Percentiles rank a stretch among this genome's conserved stretches.
phyloP scores from a whole-genome alignment of 2,329 filamentous ascomycete genomes.

The Cytospora piceae region DNA sequence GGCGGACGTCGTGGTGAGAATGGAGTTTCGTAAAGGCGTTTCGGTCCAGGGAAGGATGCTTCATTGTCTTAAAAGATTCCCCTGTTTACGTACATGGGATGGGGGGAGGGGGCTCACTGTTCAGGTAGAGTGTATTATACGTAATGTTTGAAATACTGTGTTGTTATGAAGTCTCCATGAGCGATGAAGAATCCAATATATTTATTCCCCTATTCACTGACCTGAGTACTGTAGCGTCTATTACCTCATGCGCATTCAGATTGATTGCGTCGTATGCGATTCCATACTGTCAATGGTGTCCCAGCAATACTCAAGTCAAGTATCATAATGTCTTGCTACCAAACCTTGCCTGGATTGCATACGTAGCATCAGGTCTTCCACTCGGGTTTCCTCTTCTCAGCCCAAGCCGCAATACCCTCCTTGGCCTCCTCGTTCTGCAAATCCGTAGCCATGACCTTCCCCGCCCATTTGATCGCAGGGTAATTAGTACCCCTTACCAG shows the following conservation, averaged over 20 bases:
- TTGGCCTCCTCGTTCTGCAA: conserved; percentile 37
- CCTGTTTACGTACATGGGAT: neutral
- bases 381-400: conserved; percentile 35
- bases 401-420: conserved; percentile 38
- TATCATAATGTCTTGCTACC: too few relatives aligned
- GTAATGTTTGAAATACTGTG: neutral
- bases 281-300: too few relatives aligned
- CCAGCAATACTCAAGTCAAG: too few relatives aligned
- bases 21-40: neutral
- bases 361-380: conserved; percentile 31
- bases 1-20: neutral
- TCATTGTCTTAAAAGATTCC: neutral
- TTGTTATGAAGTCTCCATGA: neutral
- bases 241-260: too few relatives aligned
- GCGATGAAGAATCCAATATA: neutral
- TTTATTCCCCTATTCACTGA: too few relatives aligned
- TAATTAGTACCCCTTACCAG: conserved; percentile 20
- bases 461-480: conserved; percentile 16
- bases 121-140: neutral
- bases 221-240: too few relatives aligned
- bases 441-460: conserved; percentile 40
- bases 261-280: too few relatives aligned
- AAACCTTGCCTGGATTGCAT: too few relatives aligned
- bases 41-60: neutral
- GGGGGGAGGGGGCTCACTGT: neutral